These are phyloP conservation scores for Acer yangbiense DNA, from an alignment of 345 rosid species.

Conservation along the genomic window DNA sequence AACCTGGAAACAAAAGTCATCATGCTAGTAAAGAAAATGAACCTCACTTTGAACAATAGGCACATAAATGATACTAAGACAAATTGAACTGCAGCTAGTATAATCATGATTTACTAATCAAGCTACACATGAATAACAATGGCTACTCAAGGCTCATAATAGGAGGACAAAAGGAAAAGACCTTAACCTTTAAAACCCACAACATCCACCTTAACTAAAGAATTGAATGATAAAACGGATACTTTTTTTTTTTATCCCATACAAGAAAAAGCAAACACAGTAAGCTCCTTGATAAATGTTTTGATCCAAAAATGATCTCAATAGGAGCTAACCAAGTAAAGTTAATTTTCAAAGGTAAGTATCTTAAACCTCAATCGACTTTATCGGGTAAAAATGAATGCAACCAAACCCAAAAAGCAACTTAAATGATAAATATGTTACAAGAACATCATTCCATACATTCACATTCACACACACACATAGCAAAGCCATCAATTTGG, in stretches of 20 bases:
- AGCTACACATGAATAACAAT: neutral
- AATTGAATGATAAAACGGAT: neutral
- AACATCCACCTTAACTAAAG: neutral
- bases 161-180: neutral
- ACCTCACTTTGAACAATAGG: neutral
- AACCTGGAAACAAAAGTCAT: conserved; percentile 3
- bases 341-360: too few relatives aligned
- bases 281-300: neutral
- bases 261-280: neutral
- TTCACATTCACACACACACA: neutral
- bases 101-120: neutral
- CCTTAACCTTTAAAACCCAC: neutral
- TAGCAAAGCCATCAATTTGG: conserved; percentile 6
- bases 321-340: neutral
- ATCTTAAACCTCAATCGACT: neutral
- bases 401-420: conserved; percentile 3
- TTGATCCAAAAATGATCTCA: neutral
- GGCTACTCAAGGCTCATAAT: conserved; percentile 1
- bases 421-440: conserved; percentile 2
- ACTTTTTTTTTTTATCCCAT: neutral
- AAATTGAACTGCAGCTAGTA: neutral
- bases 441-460: neutral
- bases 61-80: conserved; percentile 2
- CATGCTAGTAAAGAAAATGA: neutral
- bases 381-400: neutral